phyloP scores from a whole-genome alignment of 192 early-diverging fungal species.

The Podochytrium sp. region DNA sequence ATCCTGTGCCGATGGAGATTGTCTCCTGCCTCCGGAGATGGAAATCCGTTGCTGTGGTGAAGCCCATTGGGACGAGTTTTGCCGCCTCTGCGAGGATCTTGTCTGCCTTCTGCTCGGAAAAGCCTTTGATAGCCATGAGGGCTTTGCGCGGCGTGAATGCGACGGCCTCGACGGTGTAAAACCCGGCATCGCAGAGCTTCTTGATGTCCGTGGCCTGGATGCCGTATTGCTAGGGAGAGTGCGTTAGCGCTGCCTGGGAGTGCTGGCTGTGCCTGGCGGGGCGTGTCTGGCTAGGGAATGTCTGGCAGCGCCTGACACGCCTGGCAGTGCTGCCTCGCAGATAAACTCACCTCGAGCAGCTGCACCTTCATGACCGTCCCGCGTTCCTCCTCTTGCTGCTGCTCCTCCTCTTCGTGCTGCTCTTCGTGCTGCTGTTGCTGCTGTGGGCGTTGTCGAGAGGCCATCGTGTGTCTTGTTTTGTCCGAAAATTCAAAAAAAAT shows the following conservation, averaged over 20 bases:
- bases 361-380: slow-evolving; percentile 24
- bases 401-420: slow-evolving; percentile 42
- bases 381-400: slow-evolving; percentile 54
- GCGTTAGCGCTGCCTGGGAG: not conserved
- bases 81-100: slow-evolving; percentile 91
- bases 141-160: slow-evolving; percentile 91
- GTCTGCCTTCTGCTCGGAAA: slow-evolving; percentile 94
- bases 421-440: slow-evolving; percentile 1
- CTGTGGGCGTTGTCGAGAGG: slow-evolving; percentile 4
- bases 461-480: slow-evolving; percentile 1
- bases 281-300: not conserved
- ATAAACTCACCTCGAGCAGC: slow-evolving; percentile 48
- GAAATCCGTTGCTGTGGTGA: slow-evolving; percentile 92
- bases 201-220: slow-evolving; percentile 43
- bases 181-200: slow-evolving; percentile 84
- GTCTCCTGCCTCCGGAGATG: slow-evolving; percentile 81
- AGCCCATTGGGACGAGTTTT: slow-evolving; percentile 92
- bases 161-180: slow-evolving; percentile 88
- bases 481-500: too few species aligned
- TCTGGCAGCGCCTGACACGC: not conserved
- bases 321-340: not conserved
- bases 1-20: slow-evolving; percentile 86
- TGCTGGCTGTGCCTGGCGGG: not conserved
- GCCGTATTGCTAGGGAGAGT: slow-evolving; percentile 43
- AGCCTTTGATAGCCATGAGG: slow-evolving; percentile 85